Base-by-base conservation (phyloP, 2,329 filamentous ascomycete genomes). In the Metarhizium anisopliae region DNA sequence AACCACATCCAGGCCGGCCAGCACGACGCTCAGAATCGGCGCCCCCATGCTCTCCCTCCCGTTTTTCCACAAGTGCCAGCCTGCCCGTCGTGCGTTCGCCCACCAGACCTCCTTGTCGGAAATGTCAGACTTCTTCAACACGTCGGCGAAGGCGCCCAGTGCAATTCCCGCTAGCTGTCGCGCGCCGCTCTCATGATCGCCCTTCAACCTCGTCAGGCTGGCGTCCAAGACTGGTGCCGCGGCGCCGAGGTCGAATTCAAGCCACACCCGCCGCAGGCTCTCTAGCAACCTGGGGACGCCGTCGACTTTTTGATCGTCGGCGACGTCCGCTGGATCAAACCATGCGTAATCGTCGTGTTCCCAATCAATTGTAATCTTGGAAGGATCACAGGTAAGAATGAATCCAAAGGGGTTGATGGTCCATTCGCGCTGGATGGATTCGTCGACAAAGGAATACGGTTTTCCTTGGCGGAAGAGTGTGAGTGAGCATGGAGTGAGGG, bases 21-120 rank as follows among this genome's bases (percentile, higher is more conserved):
- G 66, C 10, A 84, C 57, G 11, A 72, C 73, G 50, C 69, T 74
- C 43, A 81, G 71, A 32, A 86, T 82, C 1, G 83, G 77, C 0
- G 83, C 79, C 1, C 78, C 78, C 83, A 87, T 87, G 64, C 79
- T 84, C 59, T 84, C 82, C n/a, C 83, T 76, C 0, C 83, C 82
- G 54, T 84, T 83, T 62, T 84, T 84, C 67, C 80, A 82, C 1
- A 88, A 69, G 65, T 86, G 80, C 79, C 85, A 87, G 2, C 77
- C 80, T 2, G 73, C 74, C 70, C 80, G 76, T 14, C 80, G 73
- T n/a, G 79, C 65, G 32, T 74, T 75, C 30, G 66, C 67, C 82
- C 83, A 87, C 76, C 82, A 84, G 6, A 65, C 67, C 1, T 74
- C 66, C 63, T 55, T 2, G 29, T 59, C 58, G 10, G 60, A 51